These are phyloP conservation scores for Corymbia calophylla DNA, from an alignment of 441 rosid species.

Conservation along the genomic window DNA sequence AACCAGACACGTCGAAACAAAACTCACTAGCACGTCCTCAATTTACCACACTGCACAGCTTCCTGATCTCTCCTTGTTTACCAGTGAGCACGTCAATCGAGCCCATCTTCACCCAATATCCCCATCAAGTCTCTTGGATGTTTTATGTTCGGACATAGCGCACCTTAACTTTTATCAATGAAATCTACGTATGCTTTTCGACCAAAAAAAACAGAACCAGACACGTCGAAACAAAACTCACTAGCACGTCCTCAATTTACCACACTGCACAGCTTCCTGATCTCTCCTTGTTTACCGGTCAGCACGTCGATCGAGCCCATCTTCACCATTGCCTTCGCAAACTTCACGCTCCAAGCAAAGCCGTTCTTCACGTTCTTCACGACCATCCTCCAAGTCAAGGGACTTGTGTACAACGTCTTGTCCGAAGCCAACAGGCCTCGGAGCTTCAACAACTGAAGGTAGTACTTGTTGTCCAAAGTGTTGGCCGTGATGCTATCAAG, in stretches of 20 bases:
- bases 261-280: not conserved
- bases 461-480: not conserved
- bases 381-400: not conserved
- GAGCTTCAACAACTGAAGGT: not conserved
- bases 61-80: too few species aligned
- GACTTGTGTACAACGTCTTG: constrained; percentile 2
- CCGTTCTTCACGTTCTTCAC: not conserved
- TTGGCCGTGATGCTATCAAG: not conserved
- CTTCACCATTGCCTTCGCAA: not conserved
- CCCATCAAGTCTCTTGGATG: too few species aligned
- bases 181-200: too few species aligned
- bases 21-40: too few species aligned
- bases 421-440: not conserved
- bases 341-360: not conserved
- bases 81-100: too few species aligned
- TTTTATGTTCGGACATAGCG: too few species aligned
- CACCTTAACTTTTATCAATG: too few species aligned
- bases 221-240: not conserved
- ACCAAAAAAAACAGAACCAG: too few species aligned
- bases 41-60: too few species aligned
- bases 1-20: too few species aligned
- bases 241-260: not conserved
- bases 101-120: too few species aligned
- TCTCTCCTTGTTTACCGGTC: not conserved
- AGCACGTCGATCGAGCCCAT: not conserved